These are phyloP conservation scores for Lactuca saligna DNA, from an alignment of 129 eudicot species.

Conservation along the genomic window DNA sequence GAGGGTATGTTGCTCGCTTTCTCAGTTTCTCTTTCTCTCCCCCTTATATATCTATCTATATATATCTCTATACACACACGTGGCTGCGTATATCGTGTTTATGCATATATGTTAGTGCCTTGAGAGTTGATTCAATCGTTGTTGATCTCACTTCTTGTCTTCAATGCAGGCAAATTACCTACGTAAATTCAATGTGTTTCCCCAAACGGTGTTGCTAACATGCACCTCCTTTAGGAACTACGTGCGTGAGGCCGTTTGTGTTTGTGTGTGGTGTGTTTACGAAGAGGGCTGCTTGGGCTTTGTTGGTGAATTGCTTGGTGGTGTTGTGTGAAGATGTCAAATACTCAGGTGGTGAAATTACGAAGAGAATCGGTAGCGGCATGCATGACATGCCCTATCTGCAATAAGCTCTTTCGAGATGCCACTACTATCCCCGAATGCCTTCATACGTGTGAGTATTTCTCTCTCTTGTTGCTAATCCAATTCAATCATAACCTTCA, in stretches of 20 bases:
- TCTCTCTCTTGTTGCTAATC: not conserved
- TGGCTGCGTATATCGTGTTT: slow-evolving; percentile 16
- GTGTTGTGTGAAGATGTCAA: slow-evolving; percentile 50
- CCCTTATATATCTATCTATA: not conserved
- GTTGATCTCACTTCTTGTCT: slow-evolving; percentile 25
- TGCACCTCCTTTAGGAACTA: slow-evolving; percentile 43
- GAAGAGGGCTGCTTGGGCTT: slow-evolving; percentile 11
- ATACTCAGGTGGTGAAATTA: slow-evolving; percentile 56
- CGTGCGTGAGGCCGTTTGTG: slow-evolving; percentile 34
- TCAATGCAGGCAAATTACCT: slow-evolving; percentile 47
- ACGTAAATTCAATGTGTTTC: slow-evolving; percentile 47
- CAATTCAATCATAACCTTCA: not conserved
- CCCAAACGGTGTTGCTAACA: slow-evolving; percentile 45
- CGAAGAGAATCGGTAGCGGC: slow-evolving; percentile 56
- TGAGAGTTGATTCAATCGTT: slow-evolving; percentile 13
- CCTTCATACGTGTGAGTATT: slow-evolving; percentile 80
- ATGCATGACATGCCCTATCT: slow-evolving; percentile 99
- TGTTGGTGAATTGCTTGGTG: slow-evolving; percentile 5
- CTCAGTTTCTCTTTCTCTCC: not conserved
- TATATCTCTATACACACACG: slow-evolving; percentile 13
- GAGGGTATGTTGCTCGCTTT: slow-evolving; percentile 16
- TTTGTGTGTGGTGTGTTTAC: slow-evolving; percentile 28
- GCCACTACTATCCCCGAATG: slow-evolving; percentile 93
- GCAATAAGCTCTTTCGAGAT: slow-evolving; percentile 67
- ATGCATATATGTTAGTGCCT: slow-evolving; percentile 16